A percentile compares a stretch with the other conserved stretches of the same genome.
These are phyloP conservation scores for Diaporthe helianthi DNA, from an alignment of 2,329 filamentous ascomycete species.

Conservation along the genomic window DNA sequence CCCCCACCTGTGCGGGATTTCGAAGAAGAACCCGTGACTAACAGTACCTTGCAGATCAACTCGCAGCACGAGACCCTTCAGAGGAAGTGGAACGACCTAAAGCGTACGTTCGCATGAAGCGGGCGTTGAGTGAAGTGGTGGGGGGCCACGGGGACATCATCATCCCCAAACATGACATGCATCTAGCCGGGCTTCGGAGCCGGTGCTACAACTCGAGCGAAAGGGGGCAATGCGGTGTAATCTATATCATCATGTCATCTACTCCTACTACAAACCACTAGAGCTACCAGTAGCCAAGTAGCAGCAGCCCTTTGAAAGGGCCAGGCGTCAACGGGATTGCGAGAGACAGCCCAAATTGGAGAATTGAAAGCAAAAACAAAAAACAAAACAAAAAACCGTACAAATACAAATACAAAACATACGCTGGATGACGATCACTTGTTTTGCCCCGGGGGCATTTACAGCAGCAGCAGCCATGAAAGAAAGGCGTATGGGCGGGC, in stretches of 20 bases:
- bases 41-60: constrained; percentile 64
- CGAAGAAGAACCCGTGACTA: background rate
- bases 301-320: background rate
- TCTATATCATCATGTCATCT: constrained; percentile 8
- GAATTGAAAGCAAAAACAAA: constrained; percentile 6
- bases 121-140: background rate
- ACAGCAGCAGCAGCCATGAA: background rate
- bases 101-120: constrained; percentile 56
- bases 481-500: background rate
- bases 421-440: constrained; percentile 1
- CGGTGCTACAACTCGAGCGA: constrained; percentile 1
- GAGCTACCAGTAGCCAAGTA: constrained; percentile 4
- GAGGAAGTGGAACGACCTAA: constrained; percentile 80
- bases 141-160: background rate
- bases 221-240: background rate
- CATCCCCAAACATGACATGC: background rate
- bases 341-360: constrained; percentile 7
- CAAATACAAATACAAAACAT: background rate
- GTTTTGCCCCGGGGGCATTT: background rate
- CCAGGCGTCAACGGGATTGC: background rate
- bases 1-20: too few relatives aligned
- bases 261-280: background rate
- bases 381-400: background rate
- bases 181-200: constrained; percentile 8
- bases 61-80: constrained; percentile 73